Evolutionary conservation across 2,329 filamentous ascomycete species (phyloP).

Genomic region (Dactylellina cionopaga): DNA sequence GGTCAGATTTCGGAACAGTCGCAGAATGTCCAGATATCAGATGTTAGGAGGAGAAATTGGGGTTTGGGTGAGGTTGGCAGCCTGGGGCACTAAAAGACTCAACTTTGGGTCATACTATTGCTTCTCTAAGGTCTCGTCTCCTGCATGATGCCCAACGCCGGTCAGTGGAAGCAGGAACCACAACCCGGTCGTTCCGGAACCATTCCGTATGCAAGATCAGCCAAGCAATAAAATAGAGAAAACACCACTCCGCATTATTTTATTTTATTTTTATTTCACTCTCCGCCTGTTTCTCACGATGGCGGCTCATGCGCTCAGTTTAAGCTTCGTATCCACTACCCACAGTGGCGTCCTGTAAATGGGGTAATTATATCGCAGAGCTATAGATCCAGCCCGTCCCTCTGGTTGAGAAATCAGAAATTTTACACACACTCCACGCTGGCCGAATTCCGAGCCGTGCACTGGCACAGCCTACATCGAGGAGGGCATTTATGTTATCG

Average conservation of each 20-base stretch:
- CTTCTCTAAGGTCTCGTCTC: slow-evolving; percentile 36
- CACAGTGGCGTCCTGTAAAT: slow-evolving; percentile 33
- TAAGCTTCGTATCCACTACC: slow-evolving; percentile 33
- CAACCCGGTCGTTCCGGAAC: slow-evolving; percentile 49
- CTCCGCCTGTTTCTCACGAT: no score
- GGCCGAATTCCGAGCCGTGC: slow-evolving; percentile 38
- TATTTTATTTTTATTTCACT: background rate
- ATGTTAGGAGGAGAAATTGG: slow-evolving; percentile 23
- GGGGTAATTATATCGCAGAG: slow-evolving; percentile 34
- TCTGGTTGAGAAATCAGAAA: background rate
- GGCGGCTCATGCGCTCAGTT: slow-evolving; percentile 30
- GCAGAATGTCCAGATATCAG: no score
- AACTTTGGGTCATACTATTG: slow-evolving; percentile 19
- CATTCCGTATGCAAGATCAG: slow-evolving; percentile 26
- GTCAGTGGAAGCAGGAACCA: slow-evolving; percentile 40
- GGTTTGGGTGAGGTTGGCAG: slow-evolving; percentile 6
- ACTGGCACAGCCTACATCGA: slow-evolving; percentile 20
- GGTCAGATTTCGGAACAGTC: slow-evolving; percentile 21
- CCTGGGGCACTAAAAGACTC: slow-evolving; percentile 12
- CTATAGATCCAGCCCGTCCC: slow-evolving; percentile 30
- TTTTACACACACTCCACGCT: background rate
- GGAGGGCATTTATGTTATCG: slow-evolving; percentile 2
- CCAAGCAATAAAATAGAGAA: slow-evolving; percentile 12
- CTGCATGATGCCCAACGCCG: slow-evolving; percentile 17
- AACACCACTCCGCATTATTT: background rate